A percentile compares a stretch with the other conserved stretches of the same genome.
These are phyloP conservation scores for Apiospora sp. DNA, from an alignment of 2,329 filamentous ascomycete genomes.

Conservation along the genomic window DNA sequence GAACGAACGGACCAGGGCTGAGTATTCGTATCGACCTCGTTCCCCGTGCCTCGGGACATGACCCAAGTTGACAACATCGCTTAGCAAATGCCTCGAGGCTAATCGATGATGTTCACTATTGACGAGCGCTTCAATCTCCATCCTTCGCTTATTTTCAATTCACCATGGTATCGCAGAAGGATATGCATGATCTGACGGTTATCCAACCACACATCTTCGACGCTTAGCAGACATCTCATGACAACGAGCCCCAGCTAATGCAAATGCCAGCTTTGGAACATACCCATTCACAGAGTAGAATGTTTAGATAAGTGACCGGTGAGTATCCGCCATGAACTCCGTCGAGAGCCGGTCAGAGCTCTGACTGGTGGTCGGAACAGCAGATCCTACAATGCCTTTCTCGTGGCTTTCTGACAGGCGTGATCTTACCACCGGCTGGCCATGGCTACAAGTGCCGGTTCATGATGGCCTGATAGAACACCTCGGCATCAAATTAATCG, in stretches of 20 bases:
- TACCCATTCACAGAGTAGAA: not conserved
- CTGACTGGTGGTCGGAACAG: not conserved
- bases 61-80: not conserved
- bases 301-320: not conserved
- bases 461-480: not conserved
- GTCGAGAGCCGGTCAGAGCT: not conserved
- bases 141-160: not conserved
- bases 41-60: not conserved
- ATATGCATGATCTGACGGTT: not conserved
- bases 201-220: not conserved
- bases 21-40: not conserved
- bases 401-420: conserved; percentile 2
- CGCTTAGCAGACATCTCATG: not conserved
- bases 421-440: not conserved
- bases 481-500: not conserved
- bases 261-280: not conserved
- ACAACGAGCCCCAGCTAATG: not conserved
- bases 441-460: not conserved
- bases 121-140: not conserved
- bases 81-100: not conserved
- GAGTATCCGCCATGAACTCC: not conserved
- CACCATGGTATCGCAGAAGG: not conserved
- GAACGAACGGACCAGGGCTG: not conserved
- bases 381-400: not conserved
- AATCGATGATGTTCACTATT: not conserved